These are phyloP conservation scores for Gossypium schwendimanii DNA, from an alignment of 441 rosid species.

Conservation along the genomic window DNA sequence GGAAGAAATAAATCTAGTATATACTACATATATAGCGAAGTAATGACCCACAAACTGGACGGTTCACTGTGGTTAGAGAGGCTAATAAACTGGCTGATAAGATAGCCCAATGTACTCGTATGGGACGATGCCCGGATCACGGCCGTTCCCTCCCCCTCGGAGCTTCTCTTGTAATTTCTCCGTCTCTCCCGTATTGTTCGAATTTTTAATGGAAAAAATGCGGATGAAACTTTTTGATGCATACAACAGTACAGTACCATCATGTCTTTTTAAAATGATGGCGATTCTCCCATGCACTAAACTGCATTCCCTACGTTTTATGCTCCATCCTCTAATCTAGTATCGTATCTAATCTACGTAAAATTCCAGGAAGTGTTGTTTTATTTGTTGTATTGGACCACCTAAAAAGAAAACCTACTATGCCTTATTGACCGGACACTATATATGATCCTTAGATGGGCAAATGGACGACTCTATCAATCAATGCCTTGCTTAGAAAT, in stretches of 20 bases:
- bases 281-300: not conserved
- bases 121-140: too few species aligned
- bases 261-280: not conserved
- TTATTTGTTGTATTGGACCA: not conserved
- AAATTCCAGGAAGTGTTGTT: not conserved
- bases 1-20: not conserved
- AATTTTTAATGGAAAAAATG: not conserved
- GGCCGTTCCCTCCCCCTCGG: too few species aligned
- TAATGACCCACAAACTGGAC: not conserved
- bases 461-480: not conserved
- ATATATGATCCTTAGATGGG: conserved; percentile 3
- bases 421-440: conserved; percentile 27
- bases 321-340: not conserved
- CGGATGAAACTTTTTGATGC: not conserved
- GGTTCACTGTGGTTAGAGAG: too few species aligned
- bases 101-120: too few species aligned
- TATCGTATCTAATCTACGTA: not conserved
- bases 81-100: too few species aligned
- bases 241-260: not conserved
- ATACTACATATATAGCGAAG: not conserved
- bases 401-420: not conserved
- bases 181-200: too few species aligned
- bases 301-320: not conserved
- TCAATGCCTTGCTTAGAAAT: not conserved
- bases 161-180: too few species aligned